A percentile compares a stretch with the other conserved stretches of the same genome.
Evolutionary conservation across 2,329 filamentous ascomycete genomes (phyloP).

Genomic region (Colletotrichum siamense): DNA sequence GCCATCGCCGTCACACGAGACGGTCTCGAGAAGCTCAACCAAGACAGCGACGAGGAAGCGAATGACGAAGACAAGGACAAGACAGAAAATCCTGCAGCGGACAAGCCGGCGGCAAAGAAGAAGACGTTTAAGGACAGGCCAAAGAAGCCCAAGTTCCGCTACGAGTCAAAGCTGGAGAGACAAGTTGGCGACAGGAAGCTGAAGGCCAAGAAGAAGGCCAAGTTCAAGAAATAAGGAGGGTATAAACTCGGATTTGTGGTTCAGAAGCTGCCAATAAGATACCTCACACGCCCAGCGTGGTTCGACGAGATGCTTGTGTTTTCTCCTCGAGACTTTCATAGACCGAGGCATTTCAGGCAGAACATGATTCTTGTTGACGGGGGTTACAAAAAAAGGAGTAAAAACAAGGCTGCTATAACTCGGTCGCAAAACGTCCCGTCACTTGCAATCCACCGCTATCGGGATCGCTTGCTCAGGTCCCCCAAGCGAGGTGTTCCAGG

Average conservation of each 20-base stretch:
- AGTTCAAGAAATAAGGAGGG: constrained; percentile 24
- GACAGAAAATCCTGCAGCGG: constrained; percentile 29
- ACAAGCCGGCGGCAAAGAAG: constrained; percentile 46
- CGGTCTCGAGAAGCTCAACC: constrained; percentile 64
- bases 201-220: constrained; percentile 65
- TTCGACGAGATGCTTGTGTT: background rate
- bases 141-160: constrained; percentile 84
- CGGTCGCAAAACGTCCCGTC: constrained; percentile 11
- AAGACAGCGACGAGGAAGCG: constrained; percentile 34
- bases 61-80: constrained; percentile 20
- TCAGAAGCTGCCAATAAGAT: background rate
- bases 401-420: constrained; percentile 19
- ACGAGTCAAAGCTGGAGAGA: constrained; percentile 87
- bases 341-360: constrained; percentile 2
- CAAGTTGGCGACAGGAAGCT: constrained; percentile 75
- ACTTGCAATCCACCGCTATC: constrained; percentile 14
- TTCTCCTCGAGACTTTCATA: background rate
- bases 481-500: constrained; percentile 16
- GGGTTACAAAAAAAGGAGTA: constrained; percentile 17
- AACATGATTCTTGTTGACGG: constrained; percentile 19
- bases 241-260: constrained; percentile 19
- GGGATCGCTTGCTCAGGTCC: constrained; percentile 14
- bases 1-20: constrained; percentile 81
- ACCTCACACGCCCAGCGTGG: constrained; percentile 17
- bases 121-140: constrained; percentile 64